phyloP scores from a whole-genome alignment of 1,284 basidiomycete genomes.

The Cystobasidium pallidum region DNA sequence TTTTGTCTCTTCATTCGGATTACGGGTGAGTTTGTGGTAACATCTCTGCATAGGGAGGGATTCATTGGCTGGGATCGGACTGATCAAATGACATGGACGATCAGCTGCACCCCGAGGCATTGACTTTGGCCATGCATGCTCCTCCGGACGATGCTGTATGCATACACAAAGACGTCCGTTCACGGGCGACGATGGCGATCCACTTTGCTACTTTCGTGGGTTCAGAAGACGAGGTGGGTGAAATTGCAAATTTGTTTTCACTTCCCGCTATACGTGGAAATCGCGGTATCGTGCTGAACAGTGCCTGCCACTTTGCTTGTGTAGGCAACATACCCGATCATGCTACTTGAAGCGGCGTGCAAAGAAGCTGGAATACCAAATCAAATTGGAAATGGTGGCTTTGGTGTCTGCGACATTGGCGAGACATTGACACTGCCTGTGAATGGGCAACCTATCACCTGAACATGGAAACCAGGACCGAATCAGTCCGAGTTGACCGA shows the following conservation, averaged over 20 bases:
- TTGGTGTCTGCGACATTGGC: conserved; percentile 36
- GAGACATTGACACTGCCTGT: conserved; percentile 25
- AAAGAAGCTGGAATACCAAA: conserved; percentile 12
- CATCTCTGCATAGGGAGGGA: not conserved
- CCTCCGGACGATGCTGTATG: conserved; percentile 52
- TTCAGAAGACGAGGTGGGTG: conserved; percentile 48
- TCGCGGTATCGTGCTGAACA: not conserved
- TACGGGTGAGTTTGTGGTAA: not conserved
- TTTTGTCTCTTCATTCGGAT: conserved; percentile 51
- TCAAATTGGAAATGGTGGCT: conserved; percentile 15
- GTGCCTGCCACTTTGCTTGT: not conserved
- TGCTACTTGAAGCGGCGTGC: conserved; percentile 34
- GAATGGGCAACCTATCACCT: not conserved
- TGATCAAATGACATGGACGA: too few relatives aligned
- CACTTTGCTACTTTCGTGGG: conserved; percentile 53
- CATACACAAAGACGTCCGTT: conserved; percentile 52
- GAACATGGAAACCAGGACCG: not conserved
- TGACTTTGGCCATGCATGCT: conserved; percentile 51
- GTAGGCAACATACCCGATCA: conserved; percentile 37
- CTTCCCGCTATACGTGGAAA: not conserved
- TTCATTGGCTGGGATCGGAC: too few relatives aligned
- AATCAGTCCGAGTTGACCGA: not conserved
- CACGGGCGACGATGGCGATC: conserved; percentile 42
- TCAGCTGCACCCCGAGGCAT: conserved; percentile 45
- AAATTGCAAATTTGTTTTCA: not conserved